Evolutionary conservation across 2,329 filamentous ascomycete genomes (phyloP).

Genomic region (Ophiostoma quercus): DNA sequence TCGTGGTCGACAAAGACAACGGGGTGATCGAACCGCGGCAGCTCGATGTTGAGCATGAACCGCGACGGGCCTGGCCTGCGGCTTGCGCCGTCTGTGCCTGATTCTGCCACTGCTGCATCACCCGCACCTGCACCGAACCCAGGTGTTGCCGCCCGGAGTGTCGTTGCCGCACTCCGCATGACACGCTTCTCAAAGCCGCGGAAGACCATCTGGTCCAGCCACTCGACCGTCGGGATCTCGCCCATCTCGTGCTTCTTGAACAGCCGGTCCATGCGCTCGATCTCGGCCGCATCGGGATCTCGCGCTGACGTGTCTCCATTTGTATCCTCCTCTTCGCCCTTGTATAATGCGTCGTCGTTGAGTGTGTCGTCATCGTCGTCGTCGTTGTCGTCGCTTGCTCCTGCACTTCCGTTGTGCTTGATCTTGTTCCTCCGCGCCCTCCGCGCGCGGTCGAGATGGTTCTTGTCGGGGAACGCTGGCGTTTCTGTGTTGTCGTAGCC

Average conservation of each 20-base stretch:
- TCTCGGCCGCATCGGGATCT: conserved; percentile 73
- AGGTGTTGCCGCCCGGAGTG: conserved; percentile 53
- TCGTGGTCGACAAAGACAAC: conserved; percentile 93
- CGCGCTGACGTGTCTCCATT: conserved; percentile 41
- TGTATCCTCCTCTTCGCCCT: conserved; percentile 41
- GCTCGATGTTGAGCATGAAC: conserved; percentile 82
- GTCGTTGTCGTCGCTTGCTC: conserved; percentile 32
- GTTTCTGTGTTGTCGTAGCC: conserved; percentile 76
- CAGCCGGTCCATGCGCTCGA: conserved; percentile 80
- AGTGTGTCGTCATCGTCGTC: conserved; percentile 36
- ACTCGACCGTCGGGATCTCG: conserved; percentile 86
- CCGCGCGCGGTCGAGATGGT: conserved; percentile 41
- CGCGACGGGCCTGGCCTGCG: conserved; percentile 46
- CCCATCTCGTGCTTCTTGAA: conserved; percentile 99
- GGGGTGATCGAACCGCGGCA: conserved; percentile 91
- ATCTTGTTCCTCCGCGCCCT: conserved; percentile 37
- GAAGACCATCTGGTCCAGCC: conserved; percentile 93
- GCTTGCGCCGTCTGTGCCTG: conserved; percentile 34
- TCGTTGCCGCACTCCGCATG: conserved; percentile 51
- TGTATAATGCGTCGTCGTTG: conserved; percentile 23
- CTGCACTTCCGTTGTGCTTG: conserved; percentile 42
- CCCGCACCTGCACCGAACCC: conserved; percentile 31
- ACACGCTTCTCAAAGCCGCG: conserved; percentile 78
- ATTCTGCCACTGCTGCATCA: conserved; percentile 30
- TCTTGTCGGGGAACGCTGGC: conserved; percentile 59